Percentiles rank a stretch among this genome's conserved stretches.
phyloP scores from a whole-genome alignment of 1,284 basidiomycete species.

The Grifola frondosa region DNA sequence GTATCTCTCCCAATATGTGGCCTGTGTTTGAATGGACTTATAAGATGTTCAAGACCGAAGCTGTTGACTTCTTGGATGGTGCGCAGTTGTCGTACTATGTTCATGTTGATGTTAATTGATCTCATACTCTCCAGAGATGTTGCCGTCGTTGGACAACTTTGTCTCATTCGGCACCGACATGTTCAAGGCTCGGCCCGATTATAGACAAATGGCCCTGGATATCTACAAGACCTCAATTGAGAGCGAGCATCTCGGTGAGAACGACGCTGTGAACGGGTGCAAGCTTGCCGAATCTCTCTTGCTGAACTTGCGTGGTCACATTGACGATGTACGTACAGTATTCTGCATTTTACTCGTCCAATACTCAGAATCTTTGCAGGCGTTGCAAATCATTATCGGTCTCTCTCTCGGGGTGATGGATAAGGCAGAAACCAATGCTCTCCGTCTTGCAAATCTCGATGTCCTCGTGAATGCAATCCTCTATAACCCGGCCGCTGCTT shows the following conservation, averaged over 20 bases:
- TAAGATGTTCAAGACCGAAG: constrained; percentile 81
- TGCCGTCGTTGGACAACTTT: constrained; percentile 88
- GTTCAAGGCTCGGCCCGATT: constrained; percentile 72
- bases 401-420: constrained; percentile 61
- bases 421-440: constrained; percentile 56
- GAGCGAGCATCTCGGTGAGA: constrained; percentile 75
- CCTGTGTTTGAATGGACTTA: constrained; percentile 83
- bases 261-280: constrained; percentile 81
- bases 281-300: constrained; percentile 85
- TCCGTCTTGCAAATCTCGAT: constrained; percentile 79
- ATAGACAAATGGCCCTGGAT: constrained; percentile 81
- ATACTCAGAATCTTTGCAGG: constrained; percentile 28
- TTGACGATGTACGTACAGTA: constrained; percentile 73
- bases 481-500: constrained; percentile 79
- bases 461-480: constrained; percentile 83
- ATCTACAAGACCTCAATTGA: constrained; percentile 81
- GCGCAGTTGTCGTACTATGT: constrained; percentile 14
- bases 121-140: constrained; percentile 69
- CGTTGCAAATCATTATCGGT: constrained; percentile 56
- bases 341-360: neutral
- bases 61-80: constrained; percentile 86
- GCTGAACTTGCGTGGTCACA: constrained; percentile 72
- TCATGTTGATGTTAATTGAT: constrained; percentile 1
- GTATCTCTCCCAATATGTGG: constrained; percentile 85
- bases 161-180: constrained; percentile 81